Percentiles rank a stretch among this genome's conserved stretches.
These are phyloP conservation scores for Pichia scutulata DNA, from an alignment of 805 yeast species.

Conservation along the genomic window DNA sequence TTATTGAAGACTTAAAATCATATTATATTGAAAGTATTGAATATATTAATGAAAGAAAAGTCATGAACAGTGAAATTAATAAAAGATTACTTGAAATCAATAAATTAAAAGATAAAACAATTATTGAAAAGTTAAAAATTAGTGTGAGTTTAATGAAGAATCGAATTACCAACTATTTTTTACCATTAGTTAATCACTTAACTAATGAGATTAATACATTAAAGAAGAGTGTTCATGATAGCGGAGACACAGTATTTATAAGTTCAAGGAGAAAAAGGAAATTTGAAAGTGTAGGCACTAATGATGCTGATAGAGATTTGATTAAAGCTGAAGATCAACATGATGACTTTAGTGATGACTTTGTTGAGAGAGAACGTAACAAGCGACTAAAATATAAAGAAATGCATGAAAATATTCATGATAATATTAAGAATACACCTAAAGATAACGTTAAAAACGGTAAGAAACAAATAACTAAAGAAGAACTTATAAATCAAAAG, in stretches of 20 bases:
- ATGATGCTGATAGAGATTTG: not conserved
- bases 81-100: not conserved
- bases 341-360: not conserved
- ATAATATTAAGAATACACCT: not conserved
- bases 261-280: not conserved
- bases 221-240: not conserved
- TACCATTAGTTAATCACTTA: slow-evolving; percentile 6
- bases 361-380: slow-evolving; percentile 4
- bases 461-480: not conserved
- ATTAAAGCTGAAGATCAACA: not conserved
- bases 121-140: not conserved
- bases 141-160: slow-evolving; percentile 2
- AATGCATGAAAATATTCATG: not conserved
- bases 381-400: slow-evolving; percentile 2
- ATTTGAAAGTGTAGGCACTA: not conserved
- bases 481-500: not conserved
- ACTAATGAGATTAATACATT: not conserved
- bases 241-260: not conserved
- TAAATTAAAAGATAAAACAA: not conserved
- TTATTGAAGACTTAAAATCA: slow-evolving; percentile 7
- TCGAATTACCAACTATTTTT: slow-evolving; percentile 1
- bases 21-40: not conserved
- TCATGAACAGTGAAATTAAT: not conserved
- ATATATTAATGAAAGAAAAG: not conserved
- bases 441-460: not conserved